Conservation (phyloP, 495 filamentous ascomycete species). For the Aspergillus kassunensis region DNA sequence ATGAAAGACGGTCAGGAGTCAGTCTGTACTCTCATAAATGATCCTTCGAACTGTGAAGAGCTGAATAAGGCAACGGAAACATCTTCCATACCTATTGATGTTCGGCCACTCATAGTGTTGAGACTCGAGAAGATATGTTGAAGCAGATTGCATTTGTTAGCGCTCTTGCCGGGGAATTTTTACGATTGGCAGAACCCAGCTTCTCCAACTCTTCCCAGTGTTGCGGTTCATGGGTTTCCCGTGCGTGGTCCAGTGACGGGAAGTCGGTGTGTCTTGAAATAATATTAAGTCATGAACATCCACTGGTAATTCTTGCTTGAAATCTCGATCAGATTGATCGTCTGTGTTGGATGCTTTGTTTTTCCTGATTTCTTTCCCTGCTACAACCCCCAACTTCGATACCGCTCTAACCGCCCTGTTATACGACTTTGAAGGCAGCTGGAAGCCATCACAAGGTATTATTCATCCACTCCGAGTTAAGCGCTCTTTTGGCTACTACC, state of each 20-base stretch:
- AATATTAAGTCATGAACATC: neutral
- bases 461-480: neutral
- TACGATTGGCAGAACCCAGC: neutral
- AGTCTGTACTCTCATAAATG: neutral
- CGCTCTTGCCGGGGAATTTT: slow-evolving; percentile 1
- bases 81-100: neutral
- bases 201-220: slow-evolving; percentile 1
- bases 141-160: no score
- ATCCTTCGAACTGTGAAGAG: neutral
- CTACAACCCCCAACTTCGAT: neutral
- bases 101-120: neutral
- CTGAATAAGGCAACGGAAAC: neutral
- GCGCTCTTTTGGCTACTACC: neutral
- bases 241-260: neutral
- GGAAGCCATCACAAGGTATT: neutral
- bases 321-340: slow-evolving; percentile 8
- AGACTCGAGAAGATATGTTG: neutral
- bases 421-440: neutral
- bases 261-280: neutral
- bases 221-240: slow-evolving; percentile 6
- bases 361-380: neutral
- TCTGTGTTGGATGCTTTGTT: slow-evolving; percentile 1
- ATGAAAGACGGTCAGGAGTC: neutral
- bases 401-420: slow-evolving; percentile 14
- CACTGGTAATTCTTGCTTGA: neutral